Evolutionary conservation across 75 land plant genomes (phyloP).

Genomic region (Selaginella tamariscina): DNA sequence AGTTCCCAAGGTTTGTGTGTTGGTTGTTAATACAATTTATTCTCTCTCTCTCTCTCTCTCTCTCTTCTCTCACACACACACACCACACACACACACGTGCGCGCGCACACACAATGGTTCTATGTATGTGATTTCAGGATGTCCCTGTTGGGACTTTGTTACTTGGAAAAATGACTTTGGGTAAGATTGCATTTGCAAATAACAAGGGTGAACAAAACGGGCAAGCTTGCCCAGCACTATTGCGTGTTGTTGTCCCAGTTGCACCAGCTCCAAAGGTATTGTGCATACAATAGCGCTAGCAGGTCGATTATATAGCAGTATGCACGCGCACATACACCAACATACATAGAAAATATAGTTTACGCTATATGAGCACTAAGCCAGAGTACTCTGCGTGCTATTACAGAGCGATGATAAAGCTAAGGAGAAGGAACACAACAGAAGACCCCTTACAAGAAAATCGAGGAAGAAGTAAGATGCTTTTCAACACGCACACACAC

Average conservation of each 20-base stretch:
- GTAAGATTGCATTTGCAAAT: slow-evolving; percentile 28
- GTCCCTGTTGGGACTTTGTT: slow-evolving; percentile 48
- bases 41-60: background rate
- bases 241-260: slow-evolving; percentile 45
- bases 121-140: slow-evolving; percentile 36
- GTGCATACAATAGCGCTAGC: background rate
- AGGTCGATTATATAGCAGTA: background rate
- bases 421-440: slow-evolving; percentile 35
- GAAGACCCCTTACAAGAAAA: background rate
- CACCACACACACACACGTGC: no score
- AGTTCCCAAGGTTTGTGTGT: slow-evolving; percentile 60
- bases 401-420: slow-evolving; percentile 56
- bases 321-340: background rate
- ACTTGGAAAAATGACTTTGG: slow-evolving; percentile 69
- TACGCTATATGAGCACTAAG: background rate
- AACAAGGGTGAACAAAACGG: slow-evolving; percentile 37
- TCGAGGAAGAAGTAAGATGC: slow-evolving; percentile 46
- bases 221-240: slow-evolving; percentile 43
- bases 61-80: no score
- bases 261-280: slow-evolving; percentile 52
- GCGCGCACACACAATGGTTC: background rate
- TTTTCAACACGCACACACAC: background rate
- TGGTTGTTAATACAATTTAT: background rate
- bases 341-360: background rate
- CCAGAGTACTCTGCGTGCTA: background rate